Base-by-base conservation (phyloP, 306 rosid genomes). In the Chamaecrista fasciculata region DNA sequence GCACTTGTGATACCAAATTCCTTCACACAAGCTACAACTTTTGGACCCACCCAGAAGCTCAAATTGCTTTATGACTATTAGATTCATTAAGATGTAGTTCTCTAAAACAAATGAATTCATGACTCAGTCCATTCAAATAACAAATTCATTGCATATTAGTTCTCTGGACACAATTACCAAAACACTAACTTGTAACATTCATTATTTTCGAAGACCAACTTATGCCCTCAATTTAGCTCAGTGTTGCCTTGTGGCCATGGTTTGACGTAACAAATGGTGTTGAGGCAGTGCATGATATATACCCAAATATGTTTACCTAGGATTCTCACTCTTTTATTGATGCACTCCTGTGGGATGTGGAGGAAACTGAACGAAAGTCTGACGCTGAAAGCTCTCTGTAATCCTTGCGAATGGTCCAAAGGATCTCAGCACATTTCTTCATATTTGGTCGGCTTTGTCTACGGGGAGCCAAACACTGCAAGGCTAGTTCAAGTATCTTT, bases 341-440 rank as follows among this genome's bases (percentile, higher is more conserved):
- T 64, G 52, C 11, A 21, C 79, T 84, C 79, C 79, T 77, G 33
- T 71, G 87, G 24, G 96, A 86, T 63, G 64, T 28, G 2, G 89
- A 50, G 62, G 98, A 91, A 70, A 39, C 58, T 20, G 97, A 90
- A 78, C 78, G 81, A 37, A 84, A 73, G 65, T 87, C 86, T 14
- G 84, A 52, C 76, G 80, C 86, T 57, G 85, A 55, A 23, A 79
- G 31, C 73, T 86, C 96, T 68, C 86, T 79, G 71, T 82, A 79
- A 65, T 91, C 96, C 83, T 89, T 95, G 57, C 99, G 95, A 75
- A 95, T 95, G 43, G 88, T 44, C 97, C 99, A 95, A 33, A 95
- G 95, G 62, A 95, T 73, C 90, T 95, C 97, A 0, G 88, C 97
- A 62, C 99, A 91, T 64, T 76, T 87, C 82, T 86, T 87, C 99